These are phyloP conservation scores for Cyberlindnera veronae DNA, from an alignment of 805 yeast species.

Conservation along the genomic window DNA sequence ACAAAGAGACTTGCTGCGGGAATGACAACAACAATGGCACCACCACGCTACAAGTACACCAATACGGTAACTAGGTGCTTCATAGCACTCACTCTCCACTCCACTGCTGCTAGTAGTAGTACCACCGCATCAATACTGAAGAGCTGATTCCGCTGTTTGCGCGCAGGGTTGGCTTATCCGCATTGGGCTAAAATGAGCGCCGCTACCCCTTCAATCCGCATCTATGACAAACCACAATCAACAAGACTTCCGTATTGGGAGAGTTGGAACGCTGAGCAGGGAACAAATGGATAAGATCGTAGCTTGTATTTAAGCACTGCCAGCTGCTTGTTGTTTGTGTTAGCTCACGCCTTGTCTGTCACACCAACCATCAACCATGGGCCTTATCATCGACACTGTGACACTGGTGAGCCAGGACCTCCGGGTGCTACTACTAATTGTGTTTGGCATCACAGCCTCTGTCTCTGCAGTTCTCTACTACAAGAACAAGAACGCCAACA, in stretches of 20 bases:
- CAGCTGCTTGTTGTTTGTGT: too few species aligned
- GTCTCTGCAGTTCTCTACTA: constrained; percentile 4
- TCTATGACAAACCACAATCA: neutral
- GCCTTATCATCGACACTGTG: constrained; percentile 6
- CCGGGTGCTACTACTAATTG: constrained; percentile 4
- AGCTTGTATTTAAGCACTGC: neutral
- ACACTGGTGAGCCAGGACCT: constrained; percentile 8
- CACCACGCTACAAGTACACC: too few species aligned
- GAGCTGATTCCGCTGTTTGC: neutral
- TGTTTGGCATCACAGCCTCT: constrained; percentile 1
- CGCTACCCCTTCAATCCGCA: neutral
- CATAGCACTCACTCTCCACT: too few species aligned
- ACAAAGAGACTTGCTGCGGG: too few species aligned
- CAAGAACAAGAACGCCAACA: constrained; percentile 2
- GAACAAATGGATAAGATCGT: too few species aligned
- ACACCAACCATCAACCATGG: constrained; percentile 9
- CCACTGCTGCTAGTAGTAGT: too few species aligned
- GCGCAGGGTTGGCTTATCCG: constrained; percentile 3
- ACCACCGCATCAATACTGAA: too few species aligned
- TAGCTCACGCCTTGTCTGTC: too few species aligned
- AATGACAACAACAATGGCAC: too few species aligned
- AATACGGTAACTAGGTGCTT: too few species aligned
- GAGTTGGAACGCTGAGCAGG: constrained; percentile 10
- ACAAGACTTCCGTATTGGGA: constrained; percentile 9
- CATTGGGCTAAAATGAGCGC: constrained; percentile 6